phyloP scores from a whole-genome alignment of 441 rosid genomes.

The Pelargonium cotyledonis region DNA sequence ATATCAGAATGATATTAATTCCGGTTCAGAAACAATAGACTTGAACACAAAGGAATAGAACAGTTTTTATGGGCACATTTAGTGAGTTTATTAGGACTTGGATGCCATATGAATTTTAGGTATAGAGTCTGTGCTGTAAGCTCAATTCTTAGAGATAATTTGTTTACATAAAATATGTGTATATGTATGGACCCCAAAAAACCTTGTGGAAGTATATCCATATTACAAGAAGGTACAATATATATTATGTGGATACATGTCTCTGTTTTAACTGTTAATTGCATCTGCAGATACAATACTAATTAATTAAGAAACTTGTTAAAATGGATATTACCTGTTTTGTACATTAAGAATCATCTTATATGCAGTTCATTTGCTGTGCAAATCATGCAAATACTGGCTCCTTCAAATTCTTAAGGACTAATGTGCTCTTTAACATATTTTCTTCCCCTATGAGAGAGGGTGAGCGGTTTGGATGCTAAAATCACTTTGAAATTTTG shows the following conservation, averaged over 20 bases:
- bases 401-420: too few species aligned
- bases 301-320: too few species aligned
- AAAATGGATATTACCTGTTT: too few species aligned
- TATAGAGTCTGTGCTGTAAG: constrained; percentile 27
- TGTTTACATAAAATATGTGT: constrained; percentile 29
- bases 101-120: constrained; percentile 17
- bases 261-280: neutral
- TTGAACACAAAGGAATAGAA: constrained; percentile 40
- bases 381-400: too few species aligned
- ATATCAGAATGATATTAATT: constrained; percentile 38
- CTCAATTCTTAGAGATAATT: constrained; percentile 27
- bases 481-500: too few species aligned
- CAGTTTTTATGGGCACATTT: constrained; percentile 20
- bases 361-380: too few species aligned
- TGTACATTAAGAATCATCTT: too few species aligned
- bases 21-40: constrained; percentile 36
- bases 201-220: constrained; percentile 29
- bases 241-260: constrained; percentile 23
- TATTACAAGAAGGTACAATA: constrained; percentile 12
- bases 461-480: too few species aligned
- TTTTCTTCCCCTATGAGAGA: too few species aligned
- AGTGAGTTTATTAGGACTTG: constrained; percentile 15
- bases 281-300: too few species aligned
- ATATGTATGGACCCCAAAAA: constrained; percentile 35
- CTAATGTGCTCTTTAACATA: too few species aligned